Conservation (phyloP, 2,329 filamentous ascomycete genomes). For the Fusarium xyrophilum region DNA sequence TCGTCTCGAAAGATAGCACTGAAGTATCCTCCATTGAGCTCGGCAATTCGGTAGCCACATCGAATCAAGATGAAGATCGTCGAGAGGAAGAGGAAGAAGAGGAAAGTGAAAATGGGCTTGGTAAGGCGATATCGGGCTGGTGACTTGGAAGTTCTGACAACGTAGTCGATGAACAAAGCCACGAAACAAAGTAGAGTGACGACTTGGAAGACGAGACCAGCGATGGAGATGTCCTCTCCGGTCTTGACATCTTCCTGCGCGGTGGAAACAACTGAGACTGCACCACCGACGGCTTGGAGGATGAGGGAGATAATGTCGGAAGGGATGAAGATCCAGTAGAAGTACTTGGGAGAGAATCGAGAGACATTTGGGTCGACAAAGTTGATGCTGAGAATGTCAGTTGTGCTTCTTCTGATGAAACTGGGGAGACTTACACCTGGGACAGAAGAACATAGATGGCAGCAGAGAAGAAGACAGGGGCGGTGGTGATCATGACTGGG, state of each 20-base stretch:
- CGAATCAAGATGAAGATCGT: slow-evolving; percentile 64
- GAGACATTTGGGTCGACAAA: slow-evolving; percentile 35
- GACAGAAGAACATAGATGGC: slow-evolving; percentile 42
- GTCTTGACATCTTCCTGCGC: slow-evolving; percentile 41
- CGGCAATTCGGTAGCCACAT: slow-evolving; percentile 64
- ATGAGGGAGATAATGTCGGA: slow-evolving; percentile 59
- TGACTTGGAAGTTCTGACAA: slow-evolving; percentile 43
- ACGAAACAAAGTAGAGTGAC: slow-evolving; percentile 56
- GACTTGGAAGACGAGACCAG: slow-evolving; percentile 60
- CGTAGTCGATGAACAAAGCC: slow-evolving; percentile 51
- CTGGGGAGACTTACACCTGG: slow-evolving; percentile 35
- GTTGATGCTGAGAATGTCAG: slow-evolving; percentile 29
- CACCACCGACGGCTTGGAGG: slow-evolving; percentile 60
- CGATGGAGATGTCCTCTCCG: slow-evolving; percentile 58
- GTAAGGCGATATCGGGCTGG: slow-evolving; percentile 40
- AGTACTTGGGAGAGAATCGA: slow-evolving; percentile 30
- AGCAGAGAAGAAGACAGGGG: slow-evolving; percentile 42
- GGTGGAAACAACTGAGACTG: slow-evolving; percentile 49
- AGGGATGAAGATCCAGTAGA: slow-evolving; percentile 46
- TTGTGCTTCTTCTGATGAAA: neutral
- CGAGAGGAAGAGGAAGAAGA: slow-evolving; percentile 56
- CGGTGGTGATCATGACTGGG: slow-evolving; percentile 45
- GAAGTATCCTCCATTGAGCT: slow-evolving; percentile 63
- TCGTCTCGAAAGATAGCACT: slow-evolving; percentile 39
- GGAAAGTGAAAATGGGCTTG: slow-evolving; percentile 55